These are phyloP conservation scores for Vigna angularis DNA, from an alignment of 306 rosid genomes.

Conservation along the genomic window DNA sequence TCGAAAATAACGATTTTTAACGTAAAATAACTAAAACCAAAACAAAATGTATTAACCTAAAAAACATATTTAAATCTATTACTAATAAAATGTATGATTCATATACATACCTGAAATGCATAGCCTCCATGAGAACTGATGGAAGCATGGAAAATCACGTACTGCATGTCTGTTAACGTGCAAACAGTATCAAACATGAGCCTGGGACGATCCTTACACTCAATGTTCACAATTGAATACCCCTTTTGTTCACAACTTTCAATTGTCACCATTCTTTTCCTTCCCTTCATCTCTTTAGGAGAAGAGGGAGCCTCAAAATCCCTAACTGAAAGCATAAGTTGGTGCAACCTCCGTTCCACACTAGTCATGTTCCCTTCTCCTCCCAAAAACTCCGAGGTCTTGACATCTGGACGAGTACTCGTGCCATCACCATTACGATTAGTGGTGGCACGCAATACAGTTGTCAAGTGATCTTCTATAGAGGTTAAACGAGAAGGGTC, in stretches of 20 bases:
- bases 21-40: too few species aligned
- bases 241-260: conserved; percentile 70
- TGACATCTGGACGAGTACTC: conserved; percentile 46
- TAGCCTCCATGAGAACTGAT: conserved; percentile 47
- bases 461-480: conserved; percentile 64
- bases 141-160: conserved; percentile 74
- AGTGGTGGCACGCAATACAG: conserved; percentile 57
- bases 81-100: not conserved
- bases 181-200: conserved; percentile 85
- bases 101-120: conserved; percentile 63
- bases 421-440: conserved; percentile 12
- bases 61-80: too few species aligned
- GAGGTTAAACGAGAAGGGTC: conserved; percentile 60
- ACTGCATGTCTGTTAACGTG: conserved; percentile 77
- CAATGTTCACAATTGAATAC: conserved; percentile 65
- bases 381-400: conserved; percentile 50
- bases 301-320: conserved; percentile 58
- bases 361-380: conserved; percentile 55
- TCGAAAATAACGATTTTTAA: too few species aligned
- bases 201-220: conserved; percentile 68
- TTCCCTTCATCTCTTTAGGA: conserved; percentile 39
- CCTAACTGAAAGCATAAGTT: conserved; percentile 60
- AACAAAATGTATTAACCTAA: too few species aligned
- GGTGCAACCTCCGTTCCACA: conserved; percentile 77
- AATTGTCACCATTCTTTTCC: conserved; percentile 52